Percentiles rank a stretch among this genome's conserved stretches.
These are phyloP conservation scores for Schoenoplectus triqueter DNA, from an alignment of 202 grass and related monocot genomes.

Conservation along the genomic window DNA sequence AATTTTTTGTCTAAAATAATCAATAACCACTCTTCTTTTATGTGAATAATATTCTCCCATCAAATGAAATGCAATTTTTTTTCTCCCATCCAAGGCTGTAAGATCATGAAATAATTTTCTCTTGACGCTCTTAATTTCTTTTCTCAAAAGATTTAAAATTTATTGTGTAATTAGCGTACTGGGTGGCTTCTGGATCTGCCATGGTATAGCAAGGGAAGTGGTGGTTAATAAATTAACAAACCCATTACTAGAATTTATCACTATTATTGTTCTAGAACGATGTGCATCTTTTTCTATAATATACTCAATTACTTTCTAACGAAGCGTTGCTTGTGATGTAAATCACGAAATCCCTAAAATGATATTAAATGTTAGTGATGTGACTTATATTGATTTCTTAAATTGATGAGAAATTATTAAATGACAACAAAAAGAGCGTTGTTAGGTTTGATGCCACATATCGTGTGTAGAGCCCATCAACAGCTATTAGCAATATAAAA, in stretches of 20 bases:
- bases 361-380: background rate
- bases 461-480: background rate
- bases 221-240: background rate
- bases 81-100: no score
- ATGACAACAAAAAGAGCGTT: background rate
- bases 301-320: background rate
- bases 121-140: no score
- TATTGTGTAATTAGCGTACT: no score
- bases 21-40: no score
- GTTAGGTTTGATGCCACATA: conserved; percentile 37
- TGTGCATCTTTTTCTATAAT: background rate
- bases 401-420: background rate
- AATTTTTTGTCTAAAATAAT: no score
- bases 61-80: no score
- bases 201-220: no score
- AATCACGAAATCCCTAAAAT: background rate
- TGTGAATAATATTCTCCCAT: no score
- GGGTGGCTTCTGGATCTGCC: no score
- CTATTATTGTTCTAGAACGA: background rate
- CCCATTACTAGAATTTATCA: background rate
- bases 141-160: no score
- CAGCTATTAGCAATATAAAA: conserved; percentile 33
- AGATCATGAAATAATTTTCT: no score
- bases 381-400: background rate
- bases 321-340: background rate